Evolutionary conservation across 495 filamentous ascomycete genomes (phyloP), one percentile per base, ranked within the genome.

Genomic region (Lasiosphaeria miniovina): DNA sequence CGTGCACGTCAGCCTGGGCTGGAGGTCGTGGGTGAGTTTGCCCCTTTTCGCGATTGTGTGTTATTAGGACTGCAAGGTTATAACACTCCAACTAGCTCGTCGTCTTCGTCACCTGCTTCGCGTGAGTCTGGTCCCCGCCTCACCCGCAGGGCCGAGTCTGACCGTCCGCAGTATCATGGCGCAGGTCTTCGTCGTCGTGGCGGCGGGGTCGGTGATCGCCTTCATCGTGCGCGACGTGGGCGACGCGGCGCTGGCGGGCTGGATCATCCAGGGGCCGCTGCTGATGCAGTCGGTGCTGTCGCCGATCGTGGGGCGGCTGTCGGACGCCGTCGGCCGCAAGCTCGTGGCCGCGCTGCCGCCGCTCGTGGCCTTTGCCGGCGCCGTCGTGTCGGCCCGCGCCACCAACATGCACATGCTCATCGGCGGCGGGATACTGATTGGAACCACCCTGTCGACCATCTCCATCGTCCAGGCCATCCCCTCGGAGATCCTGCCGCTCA

Each of bases 221-320:
- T 83, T 84, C 63, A 81, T 81, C 57, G 62, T 80, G 49, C 70
- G 79, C 11, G 80, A 84, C 64, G 66, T 84, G 0, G 82, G 81
- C 15, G 75, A 82, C 33, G 64, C 72, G 5, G 68, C 73, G 4
- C 67, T 83, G 24, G 71, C 79, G 5, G 79, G 80, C 24, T 83
- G 82, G 79, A 76, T 83, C 56, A 84, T 84, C 48, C 81, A 81
- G 68, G 75, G 81, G 4, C 82, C 81, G 0, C 72, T 85, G 1
- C 71, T 83, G 8, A 80, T 82, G 72, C 82, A 84, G 64, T 71
- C 68, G 36, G 80, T 83, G 2, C 71, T 85, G 4, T 83, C 77
- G 0, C 81, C 81, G 6, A 73, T 83, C 52, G 69, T 84, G 3
- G 80, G 81, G 8, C 75, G 80, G 9, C 73, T 85, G 24, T 83